Evolutionary conservation across 352 stramenopile species (phyloP), one percentile per base, ranked within the genome.

Genomic region (Thalassiosira exigua): DNA sequence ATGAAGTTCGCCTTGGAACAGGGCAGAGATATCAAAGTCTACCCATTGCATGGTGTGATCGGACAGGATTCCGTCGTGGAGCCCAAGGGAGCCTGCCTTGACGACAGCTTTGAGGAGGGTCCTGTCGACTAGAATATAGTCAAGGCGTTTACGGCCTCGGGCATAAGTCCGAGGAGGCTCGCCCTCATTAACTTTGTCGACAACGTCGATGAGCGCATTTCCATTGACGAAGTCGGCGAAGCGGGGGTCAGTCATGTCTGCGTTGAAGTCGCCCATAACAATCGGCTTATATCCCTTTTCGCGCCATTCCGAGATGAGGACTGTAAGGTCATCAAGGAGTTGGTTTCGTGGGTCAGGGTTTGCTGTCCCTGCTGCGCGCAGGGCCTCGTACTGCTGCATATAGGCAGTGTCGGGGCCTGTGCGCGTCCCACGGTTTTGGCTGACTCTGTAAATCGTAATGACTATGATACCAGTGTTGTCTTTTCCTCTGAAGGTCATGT

Each of bases 201-300:
- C 14, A 14, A 44, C 7, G 21, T 70, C 61, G n/a, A 33, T 32
- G 1, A 70, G 46, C 2, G 48, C 9, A 7, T 17, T 27, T 2
- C 9, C 17, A 7, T 44, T 7, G 7, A 44, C 14, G 36, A 44
- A 44, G 7, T 44, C 7, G 36, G 7, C 7, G 7, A 44, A 14
- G 36, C 14, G 7, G 7, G 7, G 7, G 36, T 44, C 36, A 4
- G 9, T 60, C 4, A 29, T 11, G 27, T 12, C 11, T 26, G 32
- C 5, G 30, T 70, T 70, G 3, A 50, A 30, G 57, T 70, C 61
- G 42, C 39, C 48, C 7, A 59, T 33, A n/a, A 70, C 9, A 33
- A 70, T 60, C 33, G 46, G 44, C 1, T 42, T 4, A 30, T 36
- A 70, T 17, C 21, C 21, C n/a, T 60, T 29, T 12, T 59, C 14